A percentile compares a stretch with the other conserved stretches of the same genome.
phyloP scores from a whole-genome alignment of 495 filamentous ascomycete genomes.

The Xylaria intraflava region DNA sequence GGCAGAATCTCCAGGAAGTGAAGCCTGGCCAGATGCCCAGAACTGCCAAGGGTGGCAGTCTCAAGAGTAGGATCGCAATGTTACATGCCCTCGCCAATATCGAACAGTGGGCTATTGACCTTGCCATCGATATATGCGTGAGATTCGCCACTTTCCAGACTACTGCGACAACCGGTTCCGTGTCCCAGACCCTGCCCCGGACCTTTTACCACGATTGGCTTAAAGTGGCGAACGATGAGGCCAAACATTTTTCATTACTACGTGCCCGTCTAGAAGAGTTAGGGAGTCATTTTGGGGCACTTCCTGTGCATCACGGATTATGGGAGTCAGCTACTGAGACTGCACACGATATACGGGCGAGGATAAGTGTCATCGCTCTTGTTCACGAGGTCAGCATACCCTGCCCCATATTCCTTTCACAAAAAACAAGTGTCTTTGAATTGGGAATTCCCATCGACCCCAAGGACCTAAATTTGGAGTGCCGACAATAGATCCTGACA shows the following conservation, averaged over 20 bases:
- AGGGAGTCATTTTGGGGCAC: slow-evolving; percentile 43
- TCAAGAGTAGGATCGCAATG: slow-evolving; percentile 47
- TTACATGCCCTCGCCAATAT: slow-evolving; percentile 49
- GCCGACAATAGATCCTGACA: background rate
- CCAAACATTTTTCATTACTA: slow-evolving; percentile 49
- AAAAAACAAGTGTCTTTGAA: too few species aligned
- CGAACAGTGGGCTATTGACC: slow-evolving; percentile 49
- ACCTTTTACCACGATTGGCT: slow-evolving; percentile 51
- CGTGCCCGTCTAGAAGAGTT: slow-evolving; percentile 45
- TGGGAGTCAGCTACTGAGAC: slow-evolving; percentile 45
- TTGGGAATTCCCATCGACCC: too few species aligned
- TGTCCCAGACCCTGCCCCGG: slow-evolving; percentile 33
- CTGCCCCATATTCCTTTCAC: too few species aligned
- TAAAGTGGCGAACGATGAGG: slow-evolving; percentile 49
- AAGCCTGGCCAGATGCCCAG: slow-evolving; percentile 40
- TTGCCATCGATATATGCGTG: slow-evolving; percentile 50
- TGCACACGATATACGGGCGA: slow-evolving; percentile 42
- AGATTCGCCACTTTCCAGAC: slow-evolving; percentile 46
- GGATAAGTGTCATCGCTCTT: slow-evolving; percentile 48
- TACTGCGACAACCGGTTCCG: slow-evolving; percentile 5
- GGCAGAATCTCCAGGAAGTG: slow-evolving; percentile 38
- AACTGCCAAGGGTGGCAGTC: slow-evolving; percentile 37
- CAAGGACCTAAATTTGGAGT: too few species aligned
- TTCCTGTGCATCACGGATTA: slow-evolving; percentile 46
- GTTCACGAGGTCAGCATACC: slow-evolving; percentile 36